A percentile compares a stretch with the other conserved stretches of the same genome.
Conservation (phyloP, 805 yeast genomes). For the Diddensiella santjacobensis region DNA sequence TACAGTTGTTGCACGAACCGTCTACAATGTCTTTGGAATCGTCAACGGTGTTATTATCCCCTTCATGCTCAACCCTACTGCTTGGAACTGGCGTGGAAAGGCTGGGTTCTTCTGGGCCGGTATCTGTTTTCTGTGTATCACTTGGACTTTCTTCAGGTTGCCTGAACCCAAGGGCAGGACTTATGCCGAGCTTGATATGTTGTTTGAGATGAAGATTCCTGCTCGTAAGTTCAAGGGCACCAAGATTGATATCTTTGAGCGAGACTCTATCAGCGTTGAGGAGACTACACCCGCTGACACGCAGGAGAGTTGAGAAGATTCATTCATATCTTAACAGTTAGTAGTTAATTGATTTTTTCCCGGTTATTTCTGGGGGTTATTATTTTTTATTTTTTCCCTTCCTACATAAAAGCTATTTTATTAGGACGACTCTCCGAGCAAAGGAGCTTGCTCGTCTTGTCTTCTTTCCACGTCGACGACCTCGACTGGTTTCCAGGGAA, state of each 20-base stretch:
- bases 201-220: constrained; percentile 38
- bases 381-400: too few species aligned
- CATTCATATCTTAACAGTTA: too few species aligned
- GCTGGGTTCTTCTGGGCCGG: constrained; percentile 47
- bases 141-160: constrained; percentile 47
- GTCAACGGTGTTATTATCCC: constrained; percentile 32
- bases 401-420: too few species aligned
- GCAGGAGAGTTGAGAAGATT: too few species aligned
- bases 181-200: constrained; percentile 53
- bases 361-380: too few species aligned
- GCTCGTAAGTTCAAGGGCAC: constrained; percentile 27
- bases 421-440: constrained; percentile 1
- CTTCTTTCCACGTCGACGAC: background rate
- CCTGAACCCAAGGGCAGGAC: constrained; percentile 60
- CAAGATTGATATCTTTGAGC: constrained; percentile 3
- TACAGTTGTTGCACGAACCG: constrained; percentile 39
- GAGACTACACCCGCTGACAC: too few species aligned
- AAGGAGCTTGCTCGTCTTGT: constrained; percentile 12
- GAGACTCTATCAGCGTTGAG: background rate
- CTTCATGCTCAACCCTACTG: constrained; percentile 45
- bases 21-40: constrained; percentile 23
- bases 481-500: constrained; percentile 8
- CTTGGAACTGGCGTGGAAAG: constrained; percentile 45
- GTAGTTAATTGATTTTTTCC: too few species aligned
- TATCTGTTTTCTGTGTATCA: constrained; percentile 28